Percentiles rank a stretch among this genome's conserved stretches.
These are phyloP conservation scores for Diddensiella santjacobensis DNA, from an alignment of 805 yeast species.

Conservation along the genomic window DNA sequence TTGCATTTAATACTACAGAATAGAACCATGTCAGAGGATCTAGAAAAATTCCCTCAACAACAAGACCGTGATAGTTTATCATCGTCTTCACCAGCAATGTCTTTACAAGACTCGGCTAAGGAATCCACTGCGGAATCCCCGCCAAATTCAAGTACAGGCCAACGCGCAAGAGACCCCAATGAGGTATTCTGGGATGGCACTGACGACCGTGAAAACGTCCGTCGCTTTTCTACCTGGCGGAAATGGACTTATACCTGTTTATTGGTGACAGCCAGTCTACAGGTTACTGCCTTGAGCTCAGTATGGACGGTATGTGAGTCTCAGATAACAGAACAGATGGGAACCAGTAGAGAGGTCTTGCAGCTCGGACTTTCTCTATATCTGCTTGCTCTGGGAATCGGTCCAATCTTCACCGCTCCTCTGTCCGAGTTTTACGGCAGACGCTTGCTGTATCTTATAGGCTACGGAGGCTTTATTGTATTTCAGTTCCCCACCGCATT, in stretches of 20 bases:
- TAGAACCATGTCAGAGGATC: too few relatives aligned
- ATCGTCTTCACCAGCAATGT: background rate
- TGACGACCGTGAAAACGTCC: conserved; percentile 38
- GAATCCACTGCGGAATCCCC: background rate
- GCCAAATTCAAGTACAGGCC: too few relatives aligned
- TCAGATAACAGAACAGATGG: conserved; percentile 37
- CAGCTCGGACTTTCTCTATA: conserved; percentile 49
- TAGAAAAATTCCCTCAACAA: too few relatives aligned
- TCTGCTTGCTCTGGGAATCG: conserved; percentile 59
- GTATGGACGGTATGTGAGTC: conserved; percentile 44
- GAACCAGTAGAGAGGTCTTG: conserved; percentile 42
- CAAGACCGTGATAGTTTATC: too few relatives aligned
- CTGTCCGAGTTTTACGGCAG: conserved; percentile 69
- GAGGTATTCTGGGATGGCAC: conserved; percentile 24
- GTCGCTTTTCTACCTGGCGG: conserved; percentile 29
- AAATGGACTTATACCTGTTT: conserved; percentile 40
- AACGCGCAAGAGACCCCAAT: conserved; percentile 9
- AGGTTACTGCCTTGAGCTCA: conserved; percentile 46
- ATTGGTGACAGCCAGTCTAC: conserved; percentile 23
- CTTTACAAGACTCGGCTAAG: background rate
- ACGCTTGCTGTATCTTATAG: conserved; percentile 55
- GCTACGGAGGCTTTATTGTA: conserved; percentile 42
- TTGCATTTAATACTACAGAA: too few relatives aligned
- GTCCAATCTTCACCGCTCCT: conserved; percentile 65
- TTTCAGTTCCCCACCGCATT: conserved; percentile 53